These are phyloP conservation scores for Termitomyces heimii DNA, from an alignment of 768 basidiomycete species.

Conservation along the genomic window DNA sequence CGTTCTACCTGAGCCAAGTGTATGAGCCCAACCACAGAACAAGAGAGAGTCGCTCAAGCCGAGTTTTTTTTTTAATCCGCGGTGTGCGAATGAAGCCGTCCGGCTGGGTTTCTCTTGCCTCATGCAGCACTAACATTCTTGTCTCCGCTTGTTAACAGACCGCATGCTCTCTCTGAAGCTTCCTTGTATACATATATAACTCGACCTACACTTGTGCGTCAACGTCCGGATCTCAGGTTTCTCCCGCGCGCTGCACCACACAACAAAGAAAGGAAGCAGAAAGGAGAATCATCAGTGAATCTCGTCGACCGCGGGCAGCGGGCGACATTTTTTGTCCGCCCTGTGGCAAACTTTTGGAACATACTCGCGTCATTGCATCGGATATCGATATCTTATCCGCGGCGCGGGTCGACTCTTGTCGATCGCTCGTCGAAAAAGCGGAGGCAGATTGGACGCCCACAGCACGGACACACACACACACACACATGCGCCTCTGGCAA, in stretches of 20 bases:
- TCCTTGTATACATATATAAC: neutral
- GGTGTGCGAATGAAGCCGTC: slow-evolving; percentile 1
- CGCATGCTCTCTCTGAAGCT: slow-evolving; percentile 3
- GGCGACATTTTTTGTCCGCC: neutral
- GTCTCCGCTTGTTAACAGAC: neutral
- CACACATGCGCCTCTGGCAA: neutral
- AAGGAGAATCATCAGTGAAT: too few species aligned
- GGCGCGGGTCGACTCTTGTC: too few species aligned
- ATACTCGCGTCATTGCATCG: slow-evolving; percentile 2
- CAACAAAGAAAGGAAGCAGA: too few species aligned
- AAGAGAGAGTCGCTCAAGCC: neutral
- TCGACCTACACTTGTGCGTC: neutral
- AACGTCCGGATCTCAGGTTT: slow-evolving; percentile 2
- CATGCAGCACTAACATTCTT: neutral
- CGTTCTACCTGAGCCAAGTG: neutral
- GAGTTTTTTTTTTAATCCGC: too few species aligned
- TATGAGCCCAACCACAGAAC: too few species aligned
- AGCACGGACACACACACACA: too few species aligned
- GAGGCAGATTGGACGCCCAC: too few species aligned
- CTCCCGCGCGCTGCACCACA: neutral
- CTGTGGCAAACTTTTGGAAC: neutral
- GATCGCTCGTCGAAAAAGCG: too few species aligned
- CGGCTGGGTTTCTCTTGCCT: neutral
- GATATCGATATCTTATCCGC: too few species aligned
- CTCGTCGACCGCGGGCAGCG: too few species aligned